phyloP scores from a whole-genome alignment of 2,329 filamentous ascomycete genomes.

The Coniochaeta sp. region DNA sequence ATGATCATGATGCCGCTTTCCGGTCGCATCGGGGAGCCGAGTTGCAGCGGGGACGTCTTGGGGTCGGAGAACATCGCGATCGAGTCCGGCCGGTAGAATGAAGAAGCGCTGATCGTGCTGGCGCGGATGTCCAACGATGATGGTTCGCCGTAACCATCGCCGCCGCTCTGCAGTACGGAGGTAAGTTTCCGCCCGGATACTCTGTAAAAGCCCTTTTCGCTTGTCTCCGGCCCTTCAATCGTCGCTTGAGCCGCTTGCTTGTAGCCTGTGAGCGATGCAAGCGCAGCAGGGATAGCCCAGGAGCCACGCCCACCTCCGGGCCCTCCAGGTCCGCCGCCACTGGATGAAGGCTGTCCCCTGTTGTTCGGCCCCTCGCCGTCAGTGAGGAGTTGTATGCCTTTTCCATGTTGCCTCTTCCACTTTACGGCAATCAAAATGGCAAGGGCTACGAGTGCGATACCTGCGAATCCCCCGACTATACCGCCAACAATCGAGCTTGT shows the following conservation, averaged over 20 bases:
- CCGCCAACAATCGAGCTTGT: slow-evolving; percentile 21
- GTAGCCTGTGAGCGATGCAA: slow-evolving; percentile 13
- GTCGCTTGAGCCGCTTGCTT: slow-evolving; percentile 10
- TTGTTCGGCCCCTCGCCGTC: slow-evolving; percentile 25
- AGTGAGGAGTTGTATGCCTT: slow-evolving; percentile 33
- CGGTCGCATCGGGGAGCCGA: slow-evolving; percentile 52
- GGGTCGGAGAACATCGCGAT: slow-evolving; percentile 31
- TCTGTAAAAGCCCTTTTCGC: slow-evolving; percentile 55
- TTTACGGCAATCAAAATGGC: slow-evolving; percentile 44
- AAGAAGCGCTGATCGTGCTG: slow-evolving; percentile 38
- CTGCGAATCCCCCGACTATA: slow-evolving; percentile 51
- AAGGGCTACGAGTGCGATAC: slow-evolving; percentile 47
- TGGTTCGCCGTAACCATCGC: slow-evolving; percentile 53
- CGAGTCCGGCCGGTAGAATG: slow-evolving; percentile 43
- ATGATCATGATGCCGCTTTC: slow-evolving; percentile 54
- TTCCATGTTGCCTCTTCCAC: slow-evolving; percentile 41
- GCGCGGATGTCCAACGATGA: slow-evolving; percentile 18
- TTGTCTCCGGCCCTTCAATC: slow-evolving; percentile 22
- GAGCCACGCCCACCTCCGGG: slow-evolving; percentile 10
- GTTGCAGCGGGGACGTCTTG: slow-evolving; percentile 27
- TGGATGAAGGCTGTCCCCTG: slow-evolving; percentile 8
- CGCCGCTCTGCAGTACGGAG: slow-evolving; percentile 53
- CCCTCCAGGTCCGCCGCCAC: slow-evolving; percentile 10
- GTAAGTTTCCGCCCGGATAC: slow-evolving; percentile 59
- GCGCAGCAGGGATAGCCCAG: slow-evolving; percentile 33